Evolutionary conservation across 805 yeast species (phyloP), one percentile per base, ranked within the genome.

Genomic region (Ogataea nonfermentans): DNA sequence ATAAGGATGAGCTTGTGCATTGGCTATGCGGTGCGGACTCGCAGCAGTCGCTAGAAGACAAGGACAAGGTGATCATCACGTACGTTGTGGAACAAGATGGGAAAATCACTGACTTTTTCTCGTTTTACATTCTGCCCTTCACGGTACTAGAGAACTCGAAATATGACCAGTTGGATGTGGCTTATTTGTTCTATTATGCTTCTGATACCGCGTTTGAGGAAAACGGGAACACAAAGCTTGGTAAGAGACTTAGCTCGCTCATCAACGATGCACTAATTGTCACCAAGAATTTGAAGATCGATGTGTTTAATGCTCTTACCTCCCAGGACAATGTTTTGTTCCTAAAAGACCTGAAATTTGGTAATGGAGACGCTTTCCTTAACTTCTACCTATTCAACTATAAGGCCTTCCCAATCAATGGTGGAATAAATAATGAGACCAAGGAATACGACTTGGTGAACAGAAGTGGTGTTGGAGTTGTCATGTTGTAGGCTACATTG

Each of bases 351-450:
- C 73, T 85, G 64, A 86, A 87, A 59, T 93, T 93, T 61, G 96
- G 96, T 24, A 76, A 79, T 34, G 99, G 99, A 30, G 98, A 91
- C 61, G 99, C 99, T 0, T 76, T 77, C 56, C 73, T 93, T 57
- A 85, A 93, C 63, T 93, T 84, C 63, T 93, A 93, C 59, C 67
- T 93, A 48, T 93, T 93, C 74, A 93, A 93, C 63, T 93, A 89
- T 70, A 81, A 73, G 57, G 81, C 95, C 4, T 78, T 78, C 63
- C 89, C 88, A 3, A 76, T 93, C 30, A 65, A 70, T 41, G 96
- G 97, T 24, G 99, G 99, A 6, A 64, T 87, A 17, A 79, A 77
- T 43, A 63, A 69, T 9, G 68, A 74, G 32, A 65, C 73, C 3
- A 76, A 78, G 33, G 73, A 73, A 37, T 67, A 76, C 24, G 78